Evolutionary conservation across 768 basidiomycete genomes (phyloP).

Genomic region (Lactarius indigo): DNA sequence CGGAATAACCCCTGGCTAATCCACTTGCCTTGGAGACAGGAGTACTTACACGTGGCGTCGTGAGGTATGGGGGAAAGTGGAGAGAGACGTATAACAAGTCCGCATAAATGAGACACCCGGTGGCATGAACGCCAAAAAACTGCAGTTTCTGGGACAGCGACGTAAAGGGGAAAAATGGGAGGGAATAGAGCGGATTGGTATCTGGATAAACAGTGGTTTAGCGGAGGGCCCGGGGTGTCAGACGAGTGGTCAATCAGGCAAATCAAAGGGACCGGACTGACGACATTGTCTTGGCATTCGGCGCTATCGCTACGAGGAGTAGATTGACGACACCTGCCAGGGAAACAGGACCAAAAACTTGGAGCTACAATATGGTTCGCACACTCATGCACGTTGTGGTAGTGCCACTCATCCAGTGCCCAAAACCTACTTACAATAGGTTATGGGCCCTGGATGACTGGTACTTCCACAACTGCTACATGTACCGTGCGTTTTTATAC

Average conservation of each 20-base stretch:
- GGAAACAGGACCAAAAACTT: not conserved
- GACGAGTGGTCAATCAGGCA: not conserved
- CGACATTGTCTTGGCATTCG: not conserved
- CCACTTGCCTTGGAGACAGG: conserved; percentile 14
- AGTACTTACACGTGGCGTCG: not conserved
- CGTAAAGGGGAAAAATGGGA: conserved; percentile 28
- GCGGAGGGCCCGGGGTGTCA: not conserved
- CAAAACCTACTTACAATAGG: not conserved
- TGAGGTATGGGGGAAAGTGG: conserved; percentile 5
- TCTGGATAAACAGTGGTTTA: not conserved
- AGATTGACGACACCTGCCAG: not conserved
- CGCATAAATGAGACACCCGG: conserved; percentile 30
- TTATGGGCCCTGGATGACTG: not conserved
- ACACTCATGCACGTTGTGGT: not conserved
- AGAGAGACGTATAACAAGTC: conserved; percentile 30
- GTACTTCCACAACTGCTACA: not conserved
- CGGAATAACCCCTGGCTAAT: conserved; percentile 39
- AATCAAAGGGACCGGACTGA: not conserved
- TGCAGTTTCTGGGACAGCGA: conserved; percentile 23
- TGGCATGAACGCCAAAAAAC: conserved; percentile 24
- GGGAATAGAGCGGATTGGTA: conserved; percentile 22
- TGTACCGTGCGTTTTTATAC: not conserved
- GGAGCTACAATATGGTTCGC: not conserved
- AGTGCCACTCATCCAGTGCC: not conserved
- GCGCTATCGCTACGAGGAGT: not conserved